phyloP scores from a whole-genome alignment of 2,329 filamentous ascomycete genomes.

The Fusarium udum region DNA sequence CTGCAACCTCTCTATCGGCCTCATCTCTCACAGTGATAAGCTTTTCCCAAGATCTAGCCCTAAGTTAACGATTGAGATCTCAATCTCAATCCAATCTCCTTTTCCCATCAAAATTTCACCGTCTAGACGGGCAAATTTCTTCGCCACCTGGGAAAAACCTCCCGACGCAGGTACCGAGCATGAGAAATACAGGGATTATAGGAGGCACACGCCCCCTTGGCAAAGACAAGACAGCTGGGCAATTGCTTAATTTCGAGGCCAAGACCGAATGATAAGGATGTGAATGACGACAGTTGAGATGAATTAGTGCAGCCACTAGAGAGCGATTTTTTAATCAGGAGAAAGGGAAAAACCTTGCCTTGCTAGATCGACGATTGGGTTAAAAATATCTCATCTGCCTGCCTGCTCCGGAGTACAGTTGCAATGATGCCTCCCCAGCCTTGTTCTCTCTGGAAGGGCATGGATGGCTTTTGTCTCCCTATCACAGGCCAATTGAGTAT shows the following conservation, averaged over 20 bases:
- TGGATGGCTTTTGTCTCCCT: background rate
- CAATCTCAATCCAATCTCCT: background rate
- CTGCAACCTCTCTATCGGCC: background rate
- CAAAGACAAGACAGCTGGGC: constrained; percentile 16
- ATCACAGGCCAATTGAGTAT: background rate
- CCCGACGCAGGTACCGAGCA: constrained; percentile 18
- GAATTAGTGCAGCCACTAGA: constrained; percentile 11
- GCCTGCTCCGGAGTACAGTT: background rate
- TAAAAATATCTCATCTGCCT: constrained; percentile 18
- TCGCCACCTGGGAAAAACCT: background rate
- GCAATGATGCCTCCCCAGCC: background rate
- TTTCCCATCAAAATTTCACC: background rate
- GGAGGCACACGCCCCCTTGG: constrained; percentile 5
- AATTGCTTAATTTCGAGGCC: constrained; percentile 26
- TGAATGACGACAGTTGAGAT: constrained; percentile 1
- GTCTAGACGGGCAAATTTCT: background rate
- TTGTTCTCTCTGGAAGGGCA: background rate
- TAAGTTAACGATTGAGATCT: background rate
- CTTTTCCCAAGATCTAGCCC: constrained; percentile 2
- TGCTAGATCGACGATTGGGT: constrained; percentile 16
- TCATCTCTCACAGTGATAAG: constrained; percentile 1
- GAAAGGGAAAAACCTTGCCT: background rate
- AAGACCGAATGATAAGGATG: constrained; percentile 4
- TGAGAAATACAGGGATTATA: background rate
- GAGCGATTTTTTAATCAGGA: background rate